Conservation (phyloP, 75 land plant species). For the Pseudotsuga menziesii region DNA sequence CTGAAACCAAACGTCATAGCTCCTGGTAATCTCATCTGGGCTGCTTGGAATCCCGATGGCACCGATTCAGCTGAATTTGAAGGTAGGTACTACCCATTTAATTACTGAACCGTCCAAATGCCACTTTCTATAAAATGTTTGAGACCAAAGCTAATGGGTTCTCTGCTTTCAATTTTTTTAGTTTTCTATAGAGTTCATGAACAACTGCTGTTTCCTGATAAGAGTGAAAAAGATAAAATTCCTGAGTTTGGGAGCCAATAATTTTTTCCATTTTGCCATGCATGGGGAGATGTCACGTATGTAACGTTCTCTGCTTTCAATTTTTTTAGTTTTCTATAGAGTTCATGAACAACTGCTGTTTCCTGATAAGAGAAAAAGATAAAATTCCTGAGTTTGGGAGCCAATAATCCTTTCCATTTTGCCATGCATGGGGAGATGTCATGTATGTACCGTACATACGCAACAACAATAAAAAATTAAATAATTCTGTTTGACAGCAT, state of each 20-base stretch:
- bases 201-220: background rate
- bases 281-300: too few species aligned
- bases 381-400: background rate
- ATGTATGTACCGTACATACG: too few species aligned
- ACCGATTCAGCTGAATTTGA: constrained; percentile 65
- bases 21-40: constrained; percentile 90
- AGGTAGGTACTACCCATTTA: constrained; percentile 33
- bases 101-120: background rate
- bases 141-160: background rate
- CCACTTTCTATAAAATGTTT: background rate
- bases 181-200: background rate
- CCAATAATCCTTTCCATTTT: background rate
- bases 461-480: too few species aligned
- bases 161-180: background rate
- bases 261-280: background rate
- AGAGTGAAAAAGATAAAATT: background rate
- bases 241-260: background rate
- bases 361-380: background rate
- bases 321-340: background rate
- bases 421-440: too few species aligned
- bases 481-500: too few species aligned
- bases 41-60: constrained; percentile 83
- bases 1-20: constrained; percentile 90
- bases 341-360: too few species aligned
- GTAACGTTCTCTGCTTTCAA: constrained; percentile 1